Base-by-base conservation (phyloP, 306 rosid genomes). In the Mucuna pruriens region DNA sequence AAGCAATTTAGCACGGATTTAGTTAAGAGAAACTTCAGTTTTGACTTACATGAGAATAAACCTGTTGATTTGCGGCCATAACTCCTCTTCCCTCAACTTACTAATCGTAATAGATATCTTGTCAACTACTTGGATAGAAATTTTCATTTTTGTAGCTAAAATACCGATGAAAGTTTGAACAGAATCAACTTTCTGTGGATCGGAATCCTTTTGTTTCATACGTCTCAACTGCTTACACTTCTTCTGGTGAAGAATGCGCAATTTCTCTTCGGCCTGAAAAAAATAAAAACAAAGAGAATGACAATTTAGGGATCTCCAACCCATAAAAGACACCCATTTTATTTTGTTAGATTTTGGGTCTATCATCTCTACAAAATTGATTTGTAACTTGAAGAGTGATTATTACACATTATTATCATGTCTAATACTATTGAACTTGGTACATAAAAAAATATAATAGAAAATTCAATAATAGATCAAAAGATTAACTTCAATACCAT, bases 41-140 rank as follows among this genome's bases (percentile, higher is more conserved):
- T 39, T 17, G 76, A 84, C 82, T 48, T 89, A 95, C 99, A 91
- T 89, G 57, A 73, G 84, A 84, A 91, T 90, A 72, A 95, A 85
- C 75, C 78, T 83, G 49, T 58, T 86, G 65, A 93, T 87, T 61
- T 89, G 95, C 16, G 91, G 89, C 92, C 93, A 88, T 36, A 95
- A 82, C 82, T 95, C 94, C 77, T 90, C 94, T 49, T 95, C 95
- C 74, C 92, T 89, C 83, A 93, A 71, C 81, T 89, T 90, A 72
- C 86, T 85, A 54, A 90, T 93, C 2, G 94, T 86, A 45, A 39
- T 79, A 29, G 99, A 91, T 75, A 91, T 83, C 80, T 86, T 93
- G 76, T 95, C 95, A 48, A 95, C 94, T 12, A 91, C 86, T 77
- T 91, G 97, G 79, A 95, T 87, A 22, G 97, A 91, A 61, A 95